phyloP scores from a whole-genome alignment of 495 filamentous ascomycete genomes.

The Talaromyces borbonicus region DNA sequence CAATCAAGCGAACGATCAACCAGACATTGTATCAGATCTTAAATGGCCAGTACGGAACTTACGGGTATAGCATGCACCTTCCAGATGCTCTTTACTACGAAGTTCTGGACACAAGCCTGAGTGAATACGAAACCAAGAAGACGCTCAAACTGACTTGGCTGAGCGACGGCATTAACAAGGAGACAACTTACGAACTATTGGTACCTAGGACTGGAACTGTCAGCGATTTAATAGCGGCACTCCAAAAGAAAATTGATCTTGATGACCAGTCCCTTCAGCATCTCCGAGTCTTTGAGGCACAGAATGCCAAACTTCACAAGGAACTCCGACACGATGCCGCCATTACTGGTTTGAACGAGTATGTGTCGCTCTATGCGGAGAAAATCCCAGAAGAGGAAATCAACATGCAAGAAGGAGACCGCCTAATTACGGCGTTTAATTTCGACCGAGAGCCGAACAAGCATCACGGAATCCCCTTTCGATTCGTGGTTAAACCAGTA shows the following conservation, averaged over 20 bases:
- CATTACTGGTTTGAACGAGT: conserved; percentile 75
- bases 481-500: conserved; percentile 78
- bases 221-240: conserved; percentile 57
- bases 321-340: conserved; percentile 52
- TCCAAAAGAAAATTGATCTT: conserved; percentile 73
- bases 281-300: conserved; percentile 69
- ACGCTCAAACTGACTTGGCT: conserved; percentile 71
- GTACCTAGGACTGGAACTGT: conserved; percentile 75
- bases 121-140: conserved; percentile 87
- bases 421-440: conserved; percentile 70
- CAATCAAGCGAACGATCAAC: conserved; percentile 60
- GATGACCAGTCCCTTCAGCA: conserved; percentile 58
- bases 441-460: conserved; percentile 81
- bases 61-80: conserved; percentile 56
- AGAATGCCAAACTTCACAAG: conserved; percentile 69
- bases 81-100: conserved; percentile 80
- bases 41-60: conserved; percentile 51
- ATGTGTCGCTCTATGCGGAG: conserved; percentile 70
- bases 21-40: conserved; percentile 64
- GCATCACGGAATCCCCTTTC: conserved; percentile 77
- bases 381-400: conserved; percentile 70
- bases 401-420: conserved; percentile 45
- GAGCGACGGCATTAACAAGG: conserved; percentile 82
- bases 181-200: conserved; percentile 71
- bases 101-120: conserved; percentile 84